Percentiles rank a stretch among this genome's conserved stretches.
Evolutionary conservation across 2,329 filamentous ascomycete genomes (phyloP).

Genomic region (Sporothrix protearum): DNA sequence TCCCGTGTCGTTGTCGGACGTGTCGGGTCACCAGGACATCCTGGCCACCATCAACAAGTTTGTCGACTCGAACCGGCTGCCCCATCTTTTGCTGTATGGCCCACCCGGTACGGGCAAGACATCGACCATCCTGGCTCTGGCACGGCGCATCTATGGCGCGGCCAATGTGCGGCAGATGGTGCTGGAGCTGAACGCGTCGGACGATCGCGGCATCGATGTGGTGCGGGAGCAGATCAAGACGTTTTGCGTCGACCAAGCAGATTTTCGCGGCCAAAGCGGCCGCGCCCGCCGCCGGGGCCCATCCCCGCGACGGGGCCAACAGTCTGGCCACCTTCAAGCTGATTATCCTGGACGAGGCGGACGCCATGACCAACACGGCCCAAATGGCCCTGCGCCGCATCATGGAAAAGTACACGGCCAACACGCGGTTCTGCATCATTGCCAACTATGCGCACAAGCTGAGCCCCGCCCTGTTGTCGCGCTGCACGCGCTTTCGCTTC

Average conservation of each 20-base stretch:
- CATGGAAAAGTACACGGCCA: constrained; percentile 99
- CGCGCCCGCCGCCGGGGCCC: constrained; percentile 39
- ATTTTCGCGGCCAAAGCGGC: constrained; percentile 64
- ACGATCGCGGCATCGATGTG: constrained; percentile 96
- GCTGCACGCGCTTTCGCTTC: constrained; percentile 93
- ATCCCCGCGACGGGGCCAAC: constrained; percentile 30
- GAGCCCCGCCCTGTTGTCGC: constrained; percentile 82
- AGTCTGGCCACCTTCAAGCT: constrained; percentile 80
- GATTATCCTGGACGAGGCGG: constrained; percentile 97
- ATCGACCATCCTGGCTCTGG: constrained; percentile 89
- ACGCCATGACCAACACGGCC: constrained; percentile 97
- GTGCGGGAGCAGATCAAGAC: constrained; percentile 99
- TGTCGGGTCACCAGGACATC: constrained; percentile 96
- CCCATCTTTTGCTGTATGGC: constrained; percentile 93
- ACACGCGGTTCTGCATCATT: constrained; percentile 96
- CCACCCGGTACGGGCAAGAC: constrained; percentile 97
- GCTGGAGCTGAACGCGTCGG: constrained; percentile 92
- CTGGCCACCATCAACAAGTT: constrained; percentile 97
- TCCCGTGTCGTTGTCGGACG: constrained; percentile 81
- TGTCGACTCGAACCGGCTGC: constrained; percentile 86
- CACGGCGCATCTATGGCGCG: constrained; percentile 84
- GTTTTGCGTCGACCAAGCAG: constrained; percentile 96
- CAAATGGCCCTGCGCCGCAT: constrained; percentile 96
- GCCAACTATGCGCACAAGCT: constrained; percentile 99
- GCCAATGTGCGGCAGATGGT: constrained; percentile 98